A percentile compares a stretch with the other conserved stretches of the same genome.
These are phyloP conservation scores for Pseudoneurospora amorphoporcata DNA, from an alignment of 495 filamentous ascomycete species.

Conservation along the genomic window DNA sequence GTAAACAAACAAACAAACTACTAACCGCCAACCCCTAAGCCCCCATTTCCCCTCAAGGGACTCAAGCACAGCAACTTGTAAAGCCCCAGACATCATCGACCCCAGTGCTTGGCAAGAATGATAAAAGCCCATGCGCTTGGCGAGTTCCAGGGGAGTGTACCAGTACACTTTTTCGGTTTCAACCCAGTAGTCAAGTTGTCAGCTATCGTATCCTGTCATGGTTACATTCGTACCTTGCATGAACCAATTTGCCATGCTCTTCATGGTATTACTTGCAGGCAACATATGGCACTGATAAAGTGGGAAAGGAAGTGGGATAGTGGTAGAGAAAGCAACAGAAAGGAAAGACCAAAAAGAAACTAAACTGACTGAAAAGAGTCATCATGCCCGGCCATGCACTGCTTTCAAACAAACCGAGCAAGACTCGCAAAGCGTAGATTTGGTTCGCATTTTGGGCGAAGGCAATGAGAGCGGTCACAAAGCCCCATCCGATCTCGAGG, in stretches of 20 bases:
- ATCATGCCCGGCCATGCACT: constrained; percentile 33
- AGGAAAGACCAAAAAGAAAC: background rate
- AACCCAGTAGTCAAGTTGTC: background rate
- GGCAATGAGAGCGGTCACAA: constrained; percentile 27
- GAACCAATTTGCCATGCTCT: too few relatives aligned
- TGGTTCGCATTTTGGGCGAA: constrained; percentile 18
- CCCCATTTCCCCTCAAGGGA: constrained; percentile 38
- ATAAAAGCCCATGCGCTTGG: constrained; percentile 35
- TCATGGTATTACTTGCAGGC: background rate
- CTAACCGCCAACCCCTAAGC: constrained; percentile 40
- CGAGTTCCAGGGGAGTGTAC: constrained; percentile 28
- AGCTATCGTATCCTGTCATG: background rate
- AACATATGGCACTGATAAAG: background rate
- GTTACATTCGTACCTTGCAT: background rate
- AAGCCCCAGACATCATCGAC: constrained; percentile 32
- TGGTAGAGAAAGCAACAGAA: background rate
- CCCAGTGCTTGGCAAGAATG: constrained; percentile 31
- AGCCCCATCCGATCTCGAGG: constrained; percentile 34
- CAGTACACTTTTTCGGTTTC: constrained; percentile 18
- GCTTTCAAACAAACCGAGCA: constrained; percentile 45
- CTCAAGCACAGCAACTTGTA: constrained; percentile 44
- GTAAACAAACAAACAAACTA: background rate
- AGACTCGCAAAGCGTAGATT: constrained; percentile 35
- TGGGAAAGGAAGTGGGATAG: background rate
- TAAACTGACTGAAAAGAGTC: constrained; percentile 25